Base-by-base conservation (phyloP, 2,329 filamentous ascomycete species). In the Leptographium lundbergii region DNA sequence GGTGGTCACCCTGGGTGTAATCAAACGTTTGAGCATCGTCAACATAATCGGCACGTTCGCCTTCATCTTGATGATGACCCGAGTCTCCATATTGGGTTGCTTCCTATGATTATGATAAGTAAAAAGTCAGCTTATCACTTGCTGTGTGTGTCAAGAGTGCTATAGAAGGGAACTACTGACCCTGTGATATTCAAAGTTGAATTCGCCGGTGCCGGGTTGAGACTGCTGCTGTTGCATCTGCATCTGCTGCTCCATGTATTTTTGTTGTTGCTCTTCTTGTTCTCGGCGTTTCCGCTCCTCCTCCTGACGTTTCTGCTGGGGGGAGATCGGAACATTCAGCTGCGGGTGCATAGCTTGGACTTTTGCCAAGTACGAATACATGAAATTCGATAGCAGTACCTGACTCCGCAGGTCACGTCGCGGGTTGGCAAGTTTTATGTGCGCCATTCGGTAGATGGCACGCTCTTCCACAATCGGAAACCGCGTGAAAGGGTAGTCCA, bases 281-380 rank as follows among this genome's bases (percentile, higher is more conserved):
- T 78, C 75, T 61, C 76, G 70, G 47, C 72, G 72, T 65, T 77
- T 78, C 63, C 82, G 80, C 66, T 73, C 71, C 63, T 73, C 71
- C 51, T 72, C 69, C 55, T 67, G 66, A 25, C 69, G 64, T 62
- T 72, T 73, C 60, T 73, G 70, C 62, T 72, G 90, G 42, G 88
- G 85, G 19, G 88, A 91, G 42, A 88, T 82, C n/a, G 89, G 89
- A 51, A 95, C 86, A 67, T 95, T 89, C 74, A 96, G 89, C 68
- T 95, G 89, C 51, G 94, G 94, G 71, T 99, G 94, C 89, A 96
- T 96, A 67, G 95, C 91, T 73, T 99, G 94, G 53, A 99, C 94
- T 72, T 97, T 99, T 62, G 94, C 94, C 64, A 99, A 81, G 71
- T 99, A 99, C 60, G 91, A 94, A 75, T 99, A 99, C 94, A 99